Base-by-base conservation (phyloP, 2,329 filamentous ascomycete genomes). In the Myriangium duriaei region DNA sequence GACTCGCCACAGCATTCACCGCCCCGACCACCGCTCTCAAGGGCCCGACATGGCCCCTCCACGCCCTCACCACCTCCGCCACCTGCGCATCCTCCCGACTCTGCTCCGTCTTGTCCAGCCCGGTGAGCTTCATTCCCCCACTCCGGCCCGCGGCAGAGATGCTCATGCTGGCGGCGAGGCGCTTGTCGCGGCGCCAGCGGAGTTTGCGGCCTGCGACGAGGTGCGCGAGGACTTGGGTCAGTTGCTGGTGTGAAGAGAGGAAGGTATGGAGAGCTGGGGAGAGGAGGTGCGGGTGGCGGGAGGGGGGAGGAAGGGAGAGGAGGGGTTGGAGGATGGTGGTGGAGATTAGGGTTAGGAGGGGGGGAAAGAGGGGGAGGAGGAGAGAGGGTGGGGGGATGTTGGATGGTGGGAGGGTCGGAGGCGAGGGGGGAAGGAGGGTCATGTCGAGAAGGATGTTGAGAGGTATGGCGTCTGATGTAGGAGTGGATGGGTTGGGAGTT, bases 331-430 rank as follows among this genome's bases (percentile, higher is more conserved):
- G 78, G 1, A 88, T 66, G 14, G 68, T 65, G 12, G 69, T 62
- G 44, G 78, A 72, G 4, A 79, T 77, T 17, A 78, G 65, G 13
- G 72, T 67, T 43, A 94, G 74, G 4, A 92, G 62, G 5, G 72
- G 65, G 0, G 83, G 76, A 47, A 94, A 85, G 5, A 85, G 59
- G 6, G 81, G 77, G 14, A 96, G 68, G 11, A 96, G 66, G 13
- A 93, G 70, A 1, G 83, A 83, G 1, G 88, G 88, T 4, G 88
- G 88, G 7, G 88, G 88, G 5, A 95, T 76, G 52, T 94, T 95
- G 12, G 77, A 84, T 4, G 86, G 86, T 4, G 84, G 81, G 15
- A 60, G 43, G 39, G 58, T 54, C 47, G 36, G 34, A 46, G 37
- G 19, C 49, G 24, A 44, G 34, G 4, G 39, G 32, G 18, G 14